Base-by-base conservation (phyloP, 371 early-diverging fungal species). In the Syncephalastrum sp. region DNA sequence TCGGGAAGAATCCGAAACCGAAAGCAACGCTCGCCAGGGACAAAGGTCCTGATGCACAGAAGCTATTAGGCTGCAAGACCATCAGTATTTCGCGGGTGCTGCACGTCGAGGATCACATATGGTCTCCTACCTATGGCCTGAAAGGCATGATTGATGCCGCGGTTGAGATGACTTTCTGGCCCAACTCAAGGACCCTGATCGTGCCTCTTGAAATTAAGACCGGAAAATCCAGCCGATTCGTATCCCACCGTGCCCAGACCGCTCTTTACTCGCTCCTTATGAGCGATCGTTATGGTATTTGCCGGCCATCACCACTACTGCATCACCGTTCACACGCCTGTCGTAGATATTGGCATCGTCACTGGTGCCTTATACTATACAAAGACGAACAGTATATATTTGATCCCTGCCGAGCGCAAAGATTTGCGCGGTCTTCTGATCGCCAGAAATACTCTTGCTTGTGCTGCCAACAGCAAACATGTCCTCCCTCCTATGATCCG, bases 131-230 rank as follows among this genome's bases (percentile, higher is more conserved):
- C 48, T 94, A 82, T 68, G 98, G 98, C 1, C 61, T 98, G 15
- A 97, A 96, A 51, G 98, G 98, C 16, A 93, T 91, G 67, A 80
- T 98, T 7, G 98, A 98, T 61, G 88, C 86, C 19, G 81, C 91
- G 1, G 54, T 92, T 4, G 72, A 87, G 49, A 75, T 82, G 0
- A 64, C 64, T 5, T 57, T 86, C 50, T 56, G 59, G 1, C 70
- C 68, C 1, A 59, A 45, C 17, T 54, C 58, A 2, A 68, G 60
- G 27, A 71, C 65, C 0, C 43, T 81, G 25, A 70, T 74, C 1
- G 80, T 87, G 23, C 98, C 98, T 1, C 80, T 98, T 41, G 98
- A 98, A 69, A 55, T 98, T 21, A 98, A 98, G 63, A 94, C 98
- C 0, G 95, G 98, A 14, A 79, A 75, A 45, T 55, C 67, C 2